These are phyloP conservation scores for Oryza glumipatula DNA, from an alignment of 176 grass and related monocot genomes.

Conservation along the genomic window DNA sequence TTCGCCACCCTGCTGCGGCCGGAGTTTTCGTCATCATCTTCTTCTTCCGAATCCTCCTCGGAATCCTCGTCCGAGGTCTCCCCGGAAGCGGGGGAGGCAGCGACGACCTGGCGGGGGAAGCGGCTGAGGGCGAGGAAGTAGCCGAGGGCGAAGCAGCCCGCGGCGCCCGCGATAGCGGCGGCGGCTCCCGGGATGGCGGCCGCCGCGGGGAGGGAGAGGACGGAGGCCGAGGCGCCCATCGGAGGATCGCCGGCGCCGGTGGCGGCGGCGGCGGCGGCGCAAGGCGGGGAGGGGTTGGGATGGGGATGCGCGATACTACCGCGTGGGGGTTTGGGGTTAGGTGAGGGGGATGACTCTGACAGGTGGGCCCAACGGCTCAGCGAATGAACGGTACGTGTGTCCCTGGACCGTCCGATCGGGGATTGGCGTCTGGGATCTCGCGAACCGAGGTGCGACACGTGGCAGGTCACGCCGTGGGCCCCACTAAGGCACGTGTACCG, in stretches of 20 bases:
- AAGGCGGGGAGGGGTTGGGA: background rate
- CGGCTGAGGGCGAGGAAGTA: constrained; percentile 64
- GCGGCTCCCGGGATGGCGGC: constrained; percentile 44
- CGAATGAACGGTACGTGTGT: background rate
- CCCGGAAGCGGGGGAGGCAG: background rate
- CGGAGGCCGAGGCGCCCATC: constrained; percentile 49
- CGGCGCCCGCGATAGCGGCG: constrained; percentile 57
- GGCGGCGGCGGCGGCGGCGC: constrained; percentile 48
- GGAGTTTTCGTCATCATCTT: constrained; percentile 68
- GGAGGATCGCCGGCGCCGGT: constrained; percentile 43
- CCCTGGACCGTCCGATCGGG: background rate
- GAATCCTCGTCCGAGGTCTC: constrained; percentile 39
- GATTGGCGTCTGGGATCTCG: background rate
- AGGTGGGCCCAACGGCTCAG: background rate
- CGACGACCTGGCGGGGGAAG: constrained; percentile 21
- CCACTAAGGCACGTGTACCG: background rate
- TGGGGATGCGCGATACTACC: background rate
- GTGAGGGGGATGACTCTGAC: background rate
- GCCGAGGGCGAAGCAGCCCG: constrained; percentile 85
- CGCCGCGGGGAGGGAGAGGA: constrained; percentile 38
- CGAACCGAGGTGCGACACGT: background rate
- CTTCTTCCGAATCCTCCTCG: constrained; percentile 55
- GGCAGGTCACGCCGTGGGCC: background rate
- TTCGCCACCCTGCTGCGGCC: constrained; percentile 24
- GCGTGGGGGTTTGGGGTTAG: constrained; percentile 7